These are phyloP conservation scores for Cyathus striatus DNA, from an alignment of 768 basidiomycete species.

Conservation along the genomic window DNA sequence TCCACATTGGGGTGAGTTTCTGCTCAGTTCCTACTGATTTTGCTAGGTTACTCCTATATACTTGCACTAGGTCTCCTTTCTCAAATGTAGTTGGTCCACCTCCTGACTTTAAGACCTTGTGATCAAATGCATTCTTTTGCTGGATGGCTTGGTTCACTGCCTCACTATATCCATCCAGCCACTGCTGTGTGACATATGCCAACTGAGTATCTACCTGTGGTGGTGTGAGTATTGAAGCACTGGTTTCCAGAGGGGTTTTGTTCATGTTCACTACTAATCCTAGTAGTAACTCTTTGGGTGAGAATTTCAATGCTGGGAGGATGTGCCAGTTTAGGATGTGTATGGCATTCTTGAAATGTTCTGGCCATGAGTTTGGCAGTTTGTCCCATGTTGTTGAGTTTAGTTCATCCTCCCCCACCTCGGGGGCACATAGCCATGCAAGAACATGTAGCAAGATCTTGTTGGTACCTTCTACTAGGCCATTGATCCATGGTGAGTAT, in stretches of 20 bases:
- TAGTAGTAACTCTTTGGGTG: slow-evolving; percentile 4
- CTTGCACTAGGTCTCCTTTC: slow-evolving; percentile 20
- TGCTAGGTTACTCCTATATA: slow-evolving; percentile 15
- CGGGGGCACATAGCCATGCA: slow-evolving; percentile 24
- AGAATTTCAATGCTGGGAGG: slow-evolving; percentile 4
- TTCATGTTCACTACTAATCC: slow-evolving; percentile 2
- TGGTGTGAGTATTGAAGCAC: background rate
- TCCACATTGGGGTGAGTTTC: slow-evolving; percentile 24
- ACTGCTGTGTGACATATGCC: slow-evolving; percentile 4
- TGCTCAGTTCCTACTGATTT: slow-evolving; percentile 14
- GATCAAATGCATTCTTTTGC: slow-evolving; percentile 19
- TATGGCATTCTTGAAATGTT: slow-evolving; percentile 22
- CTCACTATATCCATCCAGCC: slow-evolving; percentile 1
- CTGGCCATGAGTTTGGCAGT: slow-evolving; percentile 23
- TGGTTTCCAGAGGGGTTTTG: background rate
- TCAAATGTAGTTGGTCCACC: slow-evolving; percentile 13
- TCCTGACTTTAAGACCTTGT: slow-evolving; percentile 4
- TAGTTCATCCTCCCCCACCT: slow-evolving; percentile 18
- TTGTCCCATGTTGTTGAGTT: slow-evolving; percentile 8
- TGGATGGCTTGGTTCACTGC: slow-evolving; percentile 14
- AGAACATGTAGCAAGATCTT: slow-evolving; percentile 19
- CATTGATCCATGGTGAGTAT: slow-evolving; percentile 38
- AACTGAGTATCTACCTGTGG: background rate
- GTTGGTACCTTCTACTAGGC: slow-evolving; percentile 28
- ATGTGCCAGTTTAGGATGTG: slow-evolving; percentile 1